Base-by-base conservation (phyloP, 2,329 filamentous ascomycete genomes). In the Talaromyces islandicus region DNA sequence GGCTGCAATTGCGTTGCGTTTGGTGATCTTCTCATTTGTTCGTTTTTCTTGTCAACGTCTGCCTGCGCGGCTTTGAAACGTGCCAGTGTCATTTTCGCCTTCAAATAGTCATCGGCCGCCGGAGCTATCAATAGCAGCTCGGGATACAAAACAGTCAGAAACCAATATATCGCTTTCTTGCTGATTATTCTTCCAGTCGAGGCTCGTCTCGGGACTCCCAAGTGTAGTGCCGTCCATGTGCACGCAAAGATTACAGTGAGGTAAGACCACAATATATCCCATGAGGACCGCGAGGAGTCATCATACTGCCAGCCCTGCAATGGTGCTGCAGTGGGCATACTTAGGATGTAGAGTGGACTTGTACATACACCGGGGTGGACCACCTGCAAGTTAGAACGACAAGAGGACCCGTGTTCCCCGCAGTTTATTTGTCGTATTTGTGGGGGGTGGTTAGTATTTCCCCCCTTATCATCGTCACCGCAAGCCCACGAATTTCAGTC, bases 181-280 rank as follows among this genome's bases (percentile, higher is more conserved):
- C 17, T 24, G 7, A 56, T 46, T 19, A 25, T 43, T 43, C 25
- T 46, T n/a, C n/a, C 41, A 10, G 11, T 11, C 9, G 30, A 29
- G 54, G 43, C 43, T 19, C 4, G 4, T 30, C 21, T 24, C 2
- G 59, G 60, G 25, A 62, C 58, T 41, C 51, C 17, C 14, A 60
- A 14, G n/a, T 66, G 64, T 9, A 64, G 59, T 4, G 53, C 27
- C 10, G 65, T 63, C 60, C 62, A 66, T 21, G 58, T 65, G 25
- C 65, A 65, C 21, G 64, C 63, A 56, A 66, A 48, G 4, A 66
- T 64, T 48, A 57, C 61, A 10, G 60, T 57, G 11, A 65, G 43
- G 52, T 63, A 65, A 17, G 60, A 46, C 65, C 64, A 64, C 17
- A 66, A 17, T 29, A 67, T 66, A 17, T 63, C 64, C 62, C 60